These are phyloP conservation scores for Paracoccidioides lutzii DNA, from an alignment of 2,329 filamentous ascomycete species.

Conservation along the genomic window DNA sequence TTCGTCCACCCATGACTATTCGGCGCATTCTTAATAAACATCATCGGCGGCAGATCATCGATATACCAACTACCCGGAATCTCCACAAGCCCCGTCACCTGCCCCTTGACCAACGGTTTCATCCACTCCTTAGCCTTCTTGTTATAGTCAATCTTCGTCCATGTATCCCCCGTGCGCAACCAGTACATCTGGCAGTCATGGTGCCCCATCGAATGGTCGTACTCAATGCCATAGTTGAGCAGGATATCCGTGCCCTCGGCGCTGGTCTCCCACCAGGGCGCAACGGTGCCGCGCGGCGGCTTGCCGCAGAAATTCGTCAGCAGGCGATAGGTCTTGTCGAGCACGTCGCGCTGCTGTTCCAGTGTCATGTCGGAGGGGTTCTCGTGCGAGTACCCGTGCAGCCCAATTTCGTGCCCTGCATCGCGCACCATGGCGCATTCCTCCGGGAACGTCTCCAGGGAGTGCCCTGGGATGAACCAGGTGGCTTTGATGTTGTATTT, in stretches of 20 bases:
- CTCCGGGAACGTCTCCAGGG: constrained; percentile 53
- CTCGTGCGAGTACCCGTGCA: constrained; percentile 64
- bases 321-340: constrained; percentile 63
- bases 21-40: constrained; percentile 34
- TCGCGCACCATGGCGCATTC: constrained; percentile 51
- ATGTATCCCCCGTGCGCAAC: constrained; percentile 31
- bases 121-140: constrained; percentile 33
- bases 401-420: constrained; percentile 51
- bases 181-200: constrained; percentile 35
- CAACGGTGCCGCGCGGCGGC: constrained; percentile 58
- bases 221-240: constrained; percentile 33
- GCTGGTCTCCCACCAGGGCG: constrained; percentile 64
- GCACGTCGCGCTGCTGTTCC: constrained; percentile 62
- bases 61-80: constrained; percentile 35
- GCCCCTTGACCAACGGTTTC: constrained; percentile 37
- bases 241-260: constrained; percentile 46
- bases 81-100: constrained; percentile 30
- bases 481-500: constrained; percentile 60
- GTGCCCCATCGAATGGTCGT: constrained; percentile 34
- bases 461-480: constrained; percentile 53
- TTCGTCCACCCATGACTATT: constrained; percentile 49
- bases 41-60: constrained; percentile 34
- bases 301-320: constrained; percentile 63
- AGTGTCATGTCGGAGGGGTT: constrained; percentile 59
- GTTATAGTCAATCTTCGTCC: constrained; percentile 34